Evolutionary conservation across 257 asterid genomes (phyloP), one percentile per base, ranked within the genome.

Genomic region (Gardenia jasminoides): DNA sequence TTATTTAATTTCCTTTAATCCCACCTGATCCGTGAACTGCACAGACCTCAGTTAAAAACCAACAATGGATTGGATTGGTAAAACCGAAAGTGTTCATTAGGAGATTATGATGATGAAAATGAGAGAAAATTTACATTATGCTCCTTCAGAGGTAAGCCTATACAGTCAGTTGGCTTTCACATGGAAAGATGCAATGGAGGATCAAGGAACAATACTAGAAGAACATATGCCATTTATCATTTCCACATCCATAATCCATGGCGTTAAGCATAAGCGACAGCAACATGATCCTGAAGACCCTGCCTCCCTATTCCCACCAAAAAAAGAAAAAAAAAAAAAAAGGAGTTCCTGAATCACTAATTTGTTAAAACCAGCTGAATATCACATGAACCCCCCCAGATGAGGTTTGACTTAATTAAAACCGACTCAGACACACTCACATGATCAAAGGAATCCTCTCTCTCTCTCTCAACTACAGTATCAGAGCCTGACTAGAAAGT

Each of bases 191-290:
- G 67, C 67, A 54, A 52, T 8, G 33, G 67, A 56, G 43, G 67
- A n/a, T 73, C 28, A 73, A 54, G 31, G 77, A 52, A 56, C 36
- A 73, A 20, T 56, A 6, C 65, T 58, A 58, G 65, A 22, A 58
- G 65, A 22, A 58, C 28, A 36, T 54, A 16, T 64, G 30, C 19
- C 67, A 11, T 54, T 54, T 73, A 3, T 46, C 50, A 24, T 52
- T 31, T 46, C 26, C 8, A 73, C 52, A 5, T 54, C 58, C 12
- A 70, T 17, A 36, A 5, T 54, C 58, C 59, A 28, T 48, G n/a
- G 78, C 69, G 54, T 74, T 56, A 58, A 56, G 41, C 36, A 33
- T 74, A 74, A 36, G 78, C 69, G 8, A 58, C 22, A 74, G 78
- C 68, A 74, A 56, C n/a, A 44, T 56, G 68, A 36, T 36, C 68